Base-by-base conservation (phyloP, 306 rosid species). In the Gillenia trifoliata region DNA sequence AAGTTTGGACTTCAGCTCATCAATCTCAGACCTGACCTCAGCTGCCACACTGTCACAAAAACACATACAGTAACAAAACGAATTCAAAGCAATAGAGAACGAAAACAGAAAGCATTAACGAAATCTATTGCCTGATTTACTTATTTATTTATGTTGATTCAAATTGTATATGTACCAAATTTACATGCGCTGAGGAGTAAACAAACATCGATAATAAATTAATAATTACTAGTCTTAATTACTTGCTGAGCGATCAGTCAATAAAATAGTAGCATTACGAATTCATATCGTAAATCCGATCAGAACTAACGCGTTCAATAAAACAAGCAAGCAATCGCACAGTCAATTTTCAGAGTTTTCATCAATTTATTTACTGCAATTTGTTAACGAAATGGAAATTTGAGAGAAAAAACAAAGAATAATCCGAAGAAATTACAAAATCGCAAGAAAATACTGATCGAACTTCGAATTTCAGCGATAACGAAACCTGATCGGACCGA, bases 1-100 rank as follows among this genome's bases (percentile, higher is more conserved):
- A 68, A 88, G 70, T 86, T 94, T 94, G 49, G 90, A 77, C 83
- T 85, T 91, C 89, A 90, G 47, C 34, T 84, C 95, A 76, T 90
- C 98, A 7, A 79, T 88, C 75, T 30, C 74, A 74, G 91, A 82
- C 79, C 89, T 91, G 25, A 91, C 80, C 82, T 94, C 97, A 77
- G 90, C 69, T 17, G 88, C 88, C 84, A 91, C 98, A 84, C 97
- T 94, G 79, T 75, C 77, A 77, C 75, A 55, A 78, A 73, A 75
- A 62, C 76, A 74, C 73, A 82, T 26, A 67, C 7, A 25, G 34
- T 34, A 43, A 28, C 57, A 11, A 38, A 5, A n/a, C 20, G 2
- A 15, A 50, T 52, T 54, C 11, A 15, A 36, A 72, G 40, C 22
- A 28, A 15, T 11, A 0, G 38, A 61, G 1, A 61, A 12, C 8